A percentile compares a stretch with the other conserved stretches of the same genome.
Conservation (phyloP, 768 basidiomycete genomes). For the Cystofilobasidium capitatum region DNA sequence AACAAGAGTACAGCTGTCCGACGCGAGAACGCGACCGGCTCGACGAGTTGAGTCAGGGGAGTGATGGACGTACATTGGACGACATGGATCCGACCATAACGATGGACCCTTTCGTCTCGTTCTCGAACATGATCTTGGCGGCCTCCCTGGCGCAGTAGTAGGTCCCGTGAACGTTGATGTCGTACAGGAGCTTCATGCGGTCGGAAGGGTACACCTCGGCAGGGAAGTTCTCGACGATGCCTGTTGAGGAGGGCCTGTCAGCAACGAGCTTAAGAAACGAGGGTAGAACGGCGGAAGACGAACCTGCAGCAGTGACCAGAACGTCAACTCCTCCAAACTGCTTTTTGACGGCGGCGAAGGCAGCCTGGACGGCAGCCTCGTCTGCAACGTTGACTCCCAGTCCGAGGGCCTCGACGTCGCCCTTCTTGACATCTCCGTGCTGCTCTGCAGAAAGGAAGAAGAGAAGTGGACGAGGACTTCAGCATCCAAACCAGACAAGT, state of each 20-base stretch:
- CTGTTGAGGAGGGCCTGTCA: slow-evolving; percentile 41
- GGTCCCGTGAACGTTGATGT: slow-evolving; percentile 87
- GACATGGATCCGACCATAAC: slow-evolving; percentile 85
- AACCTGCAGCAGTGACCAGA: slow-evolving; percentile 75
- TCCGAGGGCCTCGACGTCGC: slow-evolving; percentile 59
- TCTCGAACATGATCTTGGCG: slow-evolving; percentile 78
- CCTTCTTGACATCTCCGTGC: slow-evolving; percentile 49
- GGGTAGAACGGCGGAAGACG: slow-evolving; percentile 30
- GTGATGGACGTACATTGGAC: slow-evolving; percentile 54
- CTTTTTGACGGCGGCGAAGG: slow-evolving; percentile 56
- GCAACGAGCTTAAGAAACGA: slow-evolving; percentile 30
- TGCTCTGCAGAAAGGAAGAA: background rate
- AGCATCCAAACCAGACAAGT: background rate
- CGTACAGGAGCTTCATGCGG: slow-evolving; percentile 48
- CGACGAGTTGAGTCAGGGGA: no score
- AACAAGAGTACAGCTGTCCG: no score
- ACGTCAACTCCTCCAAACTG: slow-evolving; percentile 54
- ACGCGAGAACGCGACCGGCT: no score
- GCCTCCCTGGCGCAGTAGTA: slow-evolving; percentile 96
- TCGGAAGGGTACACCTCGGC: slow-evolving; percentile 61
- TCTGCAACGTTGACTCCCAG: slow-evolving; percentile 80
- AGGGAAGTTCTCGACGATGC: slow-evolving; percentile 78
- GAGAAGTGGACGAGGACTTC: background rate
- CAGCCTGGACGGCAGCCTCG: slow-evolving; percentile 64
- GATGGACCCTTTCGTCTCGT: slow-evolving; percentile 59